phyloP scores from a whole-genome alignment of 495 filamentous ascomycete species.

The Venustampulla echinocandica region DNA sequence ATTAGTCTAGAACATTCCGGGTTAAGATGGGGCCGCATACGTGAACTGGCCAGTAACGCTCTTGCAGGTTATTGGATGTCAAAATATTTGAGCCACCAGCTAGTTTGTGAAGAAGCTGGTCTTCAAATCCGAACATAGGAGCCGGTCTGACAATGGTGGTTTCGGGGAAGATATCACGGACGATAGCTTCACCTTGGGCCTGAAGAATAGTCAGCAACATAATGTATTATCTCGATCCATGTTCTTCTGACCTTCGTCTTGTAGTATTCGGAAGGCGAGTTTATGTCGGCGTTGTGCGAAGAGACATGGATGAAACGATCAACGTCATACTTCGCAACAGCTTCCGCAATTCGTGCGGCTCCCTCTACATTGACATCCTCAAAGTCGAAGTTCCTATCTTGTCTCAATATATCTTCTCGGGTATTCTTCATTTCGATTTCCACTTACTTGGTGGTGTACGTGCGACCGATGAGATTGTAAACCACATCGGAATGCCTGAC shows the following conservation, averaged over 20 bases:
- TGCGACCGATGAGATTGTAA: slow-evolving; percentile 88
- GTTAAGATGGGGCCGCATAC: slow-evolving; percentile 39
- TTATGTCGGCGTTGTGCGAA: slow-evolving; percentile 77
- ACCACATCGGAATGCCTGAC: slow-evolving; percentile 96
- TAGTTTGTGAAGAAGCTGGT: slow-evolving; percentile 79
- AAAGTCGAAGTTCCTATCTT: slow-evolving; percentile 75
- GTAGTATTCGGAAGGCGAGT: slow-evolving; percentile 79
- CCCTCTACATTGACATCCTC: slow-evolving; percentile 93
- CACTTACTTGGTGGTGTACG: slow-evolving; percentile 90
- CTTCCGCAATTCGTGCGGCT: slow-evolving; percentile 88
- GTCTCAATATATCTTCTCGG: slow-evolving; percentile 22
- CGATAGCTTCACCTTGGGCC: slow-evolving; percentile 75
- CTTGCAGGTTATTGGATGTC: slow-evolving; percentile 85
- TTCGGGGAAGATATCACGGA: slow-evolving; percentile 87
- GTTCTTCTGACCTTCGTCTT: slow-evolving; percentile 62
- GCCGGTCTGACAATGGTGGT: slow-evolving; percentile 95
- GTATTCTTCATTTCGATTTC: background rate
- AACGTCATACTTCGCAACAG: slow-evolving; percentile 95
- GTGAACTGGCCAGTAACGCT: slow-evolving; percentile 88
- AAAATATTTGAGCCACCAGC: slow-evolving; percentile 70
- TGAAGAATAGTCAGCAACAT: slow-evolving; percentile 24
- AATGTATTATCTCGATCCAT: slow-evolving; percentile 5
- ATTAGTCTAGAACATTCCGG: slow-evolving; percentile 18
- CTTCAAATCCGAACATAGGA: slow-evolving; percentile 90
- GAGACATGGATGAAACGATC: slow-evolving; percentile 97